Percentiles rank a stretch among this genome's conserved stretches.
These are phyloP conservation scores for Cordyceps cicadae DNA, from an alignment of 2,329 filamentous ascomycete genomes.

Conservation along the genomic window DNA sequence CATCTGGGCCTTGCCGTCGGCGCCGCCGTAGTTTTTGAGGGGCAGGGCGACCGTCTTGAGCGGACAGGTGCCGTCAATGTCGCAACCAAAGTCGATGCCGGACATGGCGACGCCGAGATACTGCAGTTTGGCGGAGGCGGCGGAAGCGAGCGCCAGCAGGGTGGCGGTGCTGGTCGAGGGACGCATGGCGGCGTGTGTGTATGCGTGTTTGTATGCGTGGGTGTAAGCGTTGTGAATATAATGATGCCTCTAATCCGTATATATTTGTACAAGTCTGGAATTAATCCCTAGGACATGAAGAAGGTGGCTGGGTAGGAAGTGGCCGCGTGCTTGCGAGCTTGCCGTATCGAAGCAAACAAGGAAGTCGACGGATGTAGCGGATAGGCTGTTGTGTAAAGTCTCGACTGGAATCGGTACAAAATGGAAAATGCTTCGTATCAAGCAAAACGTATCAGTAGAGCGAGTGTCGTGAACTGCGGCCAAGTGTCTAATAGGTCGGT, in stretches of 20 bases:
- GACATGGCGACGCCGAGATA: constrained; percentile 34
- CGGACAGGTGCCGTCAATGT: constrained; percentile 36
- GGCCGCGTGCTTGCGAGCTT: not conserved
- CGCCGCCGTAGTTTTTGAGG: constrained; percentile 23
- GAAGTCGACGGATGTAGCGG: not conserved
- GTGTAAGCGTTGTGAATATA: not conserved
- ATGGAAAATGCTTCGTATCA: no score
- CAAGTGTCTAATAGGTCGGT: not conserved
- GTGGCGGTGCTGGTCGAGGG: constrained; percentile 2
- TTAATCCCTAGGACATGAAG: not conserved
- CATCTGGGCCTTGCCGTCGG: constrained; percentile 36
- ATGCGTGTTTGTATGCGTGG: not conserved
- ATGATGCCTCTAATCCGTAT: not conserved
- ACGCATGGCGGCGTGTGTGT: constrained; percentile 9
- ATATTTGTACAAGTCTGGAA: not conserved
- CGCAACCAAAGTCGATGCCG: constrained; percentile 41
- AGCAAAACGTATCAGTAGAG: not conserved
- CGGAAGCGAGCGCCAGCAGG: constrained; percentile 11
- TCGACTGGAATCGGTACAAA: no score
- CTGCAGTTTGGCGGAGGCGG: constrained; percentile 8
- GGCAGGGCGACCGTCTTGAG: constrained; percentile 27
- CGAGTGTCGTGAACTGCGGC: not conserved
- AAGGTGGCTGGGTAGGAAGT: not conserved
- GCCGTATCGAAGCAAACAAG: not conserved
- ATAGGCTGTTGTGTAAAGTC: no score